Conservation (phyloP, 148 eudicot species). For the Pouteria glomerata region DNA sequence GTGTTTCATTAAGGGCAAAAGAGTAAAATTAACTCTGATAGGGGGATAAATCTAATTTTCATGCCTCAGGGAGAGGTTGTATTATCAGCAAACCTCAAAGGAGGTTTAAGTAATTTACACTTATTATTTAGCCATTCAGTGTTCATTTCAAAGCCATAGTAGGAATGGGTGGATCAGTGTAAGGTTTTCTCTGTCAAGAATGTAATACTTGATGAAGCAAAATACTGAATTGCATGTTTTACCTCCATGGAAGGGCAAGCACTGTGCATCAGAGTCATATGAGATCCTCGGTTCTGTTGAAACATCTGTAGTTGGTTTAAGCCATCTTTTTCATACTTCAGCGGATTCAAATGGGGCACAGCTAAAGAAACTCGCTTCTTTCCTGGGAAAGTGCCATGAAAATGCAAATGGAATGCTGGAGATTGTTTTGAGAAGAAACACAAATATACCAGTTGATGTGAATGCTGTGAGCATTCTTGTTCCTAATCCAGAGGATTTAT, state of each 20-base stretch:
- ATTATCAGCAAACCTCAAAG: too few species aligned
- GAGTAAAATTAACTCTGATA: too few species aligned
- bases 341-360: slow-evolving; percentile 69
- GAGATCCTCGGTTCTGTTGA: slow-evolving; percentile 64
- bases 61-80: too few species aligned
- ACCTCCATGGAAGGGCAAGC: slow-evolving; percentile 32
- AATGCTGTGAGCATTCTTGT: slow-evolving; percentile 80
- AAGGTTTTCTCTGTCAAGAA: neutral
- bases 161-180: neutral
- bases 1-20: too few species aligned
- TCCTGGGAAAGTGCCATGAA: slow-evolving; percentile 49
- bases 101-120: too few species aligned
- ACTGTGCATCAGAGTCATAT: slow-evolving; percentile 23
- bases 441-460: slow-evolving; percentile 59
- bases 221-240: neutral
- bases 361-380: slow-evolving; percentile 65
- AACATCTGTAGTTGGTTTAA: slow-evolving; percentile 83
- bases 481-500: slow-evolving; percentile 38
- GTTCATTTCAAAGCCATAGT: neutral
- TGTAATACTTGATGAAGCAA: neutral
- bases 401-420: slow-evolving; percentile 48
- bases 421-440: slow-evolving; percentile 63
- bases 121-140: too few species aligned
- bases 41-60: too few species aligned
- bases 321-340: slow-evolving; percentile 61